Percentiles rank a stretch among this genome's conserved stretches.
phyloP scores from a whole-genome alignment of 83 land plant species.

The Thuja plicata region DNA sequence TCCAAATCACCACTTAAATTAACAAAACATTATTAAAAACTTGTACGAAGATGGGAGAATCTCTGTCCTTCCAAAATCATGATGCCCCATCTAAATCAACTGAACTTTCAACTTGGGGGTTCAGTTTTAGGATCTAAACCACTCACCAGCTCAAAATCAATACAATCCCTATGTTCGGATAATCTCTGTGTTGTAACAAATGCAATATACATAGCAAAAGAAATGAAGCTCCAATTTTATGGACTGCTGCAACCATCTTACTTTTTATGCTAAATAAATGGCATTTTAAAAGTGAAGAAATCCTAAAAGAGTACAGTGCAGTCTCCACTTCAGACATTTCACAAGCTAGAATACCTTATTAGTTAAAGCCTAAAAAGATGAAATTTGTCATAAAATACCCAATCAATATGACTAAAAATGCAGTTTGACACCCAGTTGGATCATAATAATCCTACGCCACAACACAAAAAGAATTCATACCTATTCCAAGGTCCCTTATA shows the following conservation, averaged over 20 bases:
- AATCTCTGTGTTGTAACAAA: neutral
- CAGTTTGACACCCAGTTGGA: neutral
- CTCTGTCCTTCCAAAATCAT: too few species aligned
- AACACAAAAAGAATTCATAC: neutral
- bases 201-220: neutral
- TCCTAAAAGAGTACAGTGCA: neutral
- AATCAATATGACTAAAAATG: too few species aligned
- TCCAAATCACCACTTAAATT: neutral
- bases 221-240: neutral
- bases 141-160: neutral
- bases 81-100: too few species aligned
- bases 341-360: neutral
- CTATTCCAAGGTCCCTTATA: slow-evolving; percentile 11
- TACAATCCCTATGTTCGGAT: neutral
- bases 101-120: neutral
- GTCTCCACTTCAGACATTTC: neutral
- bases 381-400: too few species aligned
- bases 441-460: neutral
- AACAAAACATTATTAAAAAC: neutral
- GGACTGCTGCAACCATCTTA: neutral
- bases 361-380: too few species aligned
- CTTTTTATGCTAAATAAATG: neutral
- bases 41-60: neutral
- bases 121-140: neutral
- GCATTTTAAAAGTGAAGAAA: neutral